phyloP scores from a whole-genome alignment of 805 yeast species.

The Yarrowia phangngaensis region DNA sequence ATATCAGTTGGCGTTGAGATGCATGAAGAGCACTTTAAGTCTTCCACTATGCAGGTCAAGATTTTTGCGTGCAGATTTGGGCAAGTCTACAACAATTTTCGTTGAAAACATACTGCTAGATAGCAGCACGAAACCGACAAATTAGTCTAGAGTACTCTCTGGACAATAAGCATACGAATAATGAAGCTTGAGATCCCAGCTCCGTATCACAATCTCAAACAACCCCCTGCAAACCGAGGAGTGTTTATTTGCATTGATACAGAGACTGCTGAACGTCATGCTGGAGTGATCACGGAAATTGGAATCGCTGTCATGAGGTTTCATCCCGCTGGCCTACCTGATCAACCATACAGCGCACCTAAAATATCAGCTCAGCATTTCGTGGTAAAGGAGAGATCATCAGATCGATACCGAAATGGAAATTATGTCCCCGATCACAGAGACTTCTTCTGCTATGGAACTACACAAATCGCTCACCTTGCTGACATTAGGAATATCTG shows the following conservation, averaged over 20 bases:
- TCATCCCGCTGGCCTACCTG: conserved; percentile 18
- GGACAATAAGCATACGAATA: too few species aligned
- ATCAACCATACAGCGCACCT: conserved; percentile 7
- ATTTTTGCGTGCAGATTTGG: too few species aligned
- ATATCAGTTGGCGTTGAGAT: too few species aligned
- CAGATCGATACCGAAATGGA: conserved; percentile 43
- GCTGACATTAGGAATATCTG: conserved; percentile 37
- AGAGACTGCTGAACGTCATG: conserved; percentile 23
- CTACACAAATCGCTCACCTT: conserved; percentile 44
- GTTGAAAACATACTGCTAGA: too few species aligned
- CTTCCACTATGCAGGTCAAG: too few species aligned
- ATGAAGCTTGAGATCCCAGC: conserved; percentile 9
- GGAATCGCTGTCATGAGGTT: conserved; percentile 32
- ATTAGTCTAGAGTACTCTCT: too few species aligned
- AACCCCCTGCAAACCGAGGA: conserved; percentile 15
- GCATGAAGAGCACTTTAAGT: too few species aligned
- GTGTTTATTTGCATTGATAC: conserved; percentile 26
- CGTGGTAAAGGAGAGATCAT: conserved; percentile 18
- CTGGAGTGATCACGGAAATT: conserved; percentile 27
- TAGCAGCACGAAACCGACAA: too few species aligned
- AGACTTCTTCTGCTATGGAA: conserved; percentile 50
- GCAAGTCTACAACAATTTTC: too few species aligned
- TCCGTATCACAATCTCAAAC: not conserved
- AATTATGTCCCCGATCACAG: conserved; percentile 54
- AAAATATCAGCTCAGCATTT: conserved; percentile 24